Conservation (phyloP, 2,329 filamentous ascomycete species). For the Xylariaceae sp. region DNA sequence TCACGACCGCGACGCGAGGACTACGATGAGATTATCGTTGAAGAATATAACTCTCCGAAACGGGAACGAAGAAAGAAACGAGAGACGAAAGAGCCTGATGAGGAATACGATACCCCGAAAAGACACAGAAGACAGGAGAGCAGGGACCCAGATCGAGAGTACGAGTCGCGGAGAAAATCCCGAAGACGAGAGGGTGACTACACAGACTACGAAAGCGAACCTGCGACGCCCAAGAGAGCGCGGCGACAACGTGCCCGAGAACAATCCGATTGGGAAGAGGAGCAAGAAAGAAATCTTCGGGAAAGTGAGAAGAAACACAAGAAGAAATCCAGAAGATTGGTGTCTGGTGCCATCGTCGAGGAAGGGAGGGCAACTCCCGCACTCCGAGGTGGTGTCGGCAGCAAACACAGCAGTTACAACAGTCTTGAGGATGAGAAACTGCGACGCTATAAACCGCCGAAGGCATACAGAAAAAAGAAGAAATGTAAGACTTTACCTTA, state of each 20-base stretch:
- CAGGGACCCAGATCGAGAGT: conserved; percentile 21
- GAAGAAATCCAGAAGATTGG: conserved; percentile 56
- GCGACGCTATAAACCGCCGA: conserved; percentile 37
- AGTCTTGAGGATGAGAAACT: conserved; percentile 47
- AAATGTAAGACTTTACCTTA: conserved; percentile 48
- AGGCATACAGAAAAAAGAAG: conserved; percentile 52
- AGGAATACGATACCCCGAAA: conserved; percentile 17
- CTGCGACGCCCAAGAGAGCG: conserved; percentile 17
- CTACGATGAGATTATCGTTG: conserved; percentile 17
- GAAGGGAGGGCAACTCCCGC: conserved; percentile 51
- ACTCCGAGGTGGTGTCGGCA: conserved; percentile 39
- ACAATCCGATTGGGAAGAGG: conserved; percentile 14
- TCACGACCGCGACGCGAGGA: conserved; percentile 29
- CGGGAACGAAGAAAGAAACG: conserved; percentile 16
- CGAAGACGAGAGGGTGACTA: conserved; percentile 18
- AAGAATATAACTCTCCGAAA: conserved; percentile 31
- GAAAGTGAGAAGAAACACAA: conserved; percentile 30
- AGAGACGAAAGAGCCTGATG: conserved; percentile 9
- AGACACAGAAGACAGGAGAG: conserved; percentile 15
- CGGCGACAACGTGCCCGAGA: conserved; percentile 15
- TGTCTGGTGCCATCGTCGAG: conserved; percentile 66
- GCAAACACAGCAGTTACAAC: conserved; percentile 42
- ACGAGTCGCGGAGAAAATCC: conserved; percentile 18
- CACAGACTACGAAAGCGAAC: conserved; percentile 22
- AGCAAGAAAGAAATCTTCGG: conserved; percentile 14